Evolutionary conservation across 2,329 filamentous ascomycete genomes (phyloP).

Genomic region (Fusarium torreyae): DNA sequence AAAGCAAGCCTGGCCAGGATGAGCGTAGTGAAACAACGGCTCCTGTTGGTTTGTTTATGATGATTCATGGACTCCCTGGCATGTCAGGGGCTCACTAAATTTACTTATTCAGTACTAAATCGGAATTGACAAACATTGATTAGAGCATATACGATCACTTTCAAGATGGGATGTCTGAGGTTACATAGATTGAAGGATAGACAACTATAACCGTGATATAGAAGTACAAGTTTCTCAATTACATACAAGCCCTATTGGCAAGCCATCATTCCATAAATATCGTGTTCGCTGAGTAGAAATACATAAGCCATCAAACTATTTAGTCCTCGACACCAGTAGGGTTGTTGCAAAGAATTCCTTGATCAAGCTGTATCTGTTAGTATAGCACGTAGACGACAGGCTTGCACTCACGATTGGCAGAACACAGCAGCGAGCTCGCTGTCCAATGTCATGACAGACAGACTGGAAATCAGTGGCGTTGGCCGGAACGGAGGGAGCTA

Average conservation of each 20-base stretch:
- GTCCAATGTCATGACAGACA: slow-evolving; percentile 64
- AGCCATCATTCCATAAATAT: slow-evolving; percentile 1
- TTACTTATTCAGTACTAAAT: too few relatives aligned
- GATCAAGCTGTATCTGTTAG: slow-evolving; percentile 46
- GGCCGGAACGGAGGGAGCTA: slow-evolving; percentile 53
- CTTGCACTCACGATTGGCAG: slow-evolving; percentile 60
- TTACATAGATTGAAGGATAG: neutral
- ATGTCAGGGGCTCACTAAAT: too few relatives aligned
- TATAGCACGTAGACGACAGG: fast-evolving
- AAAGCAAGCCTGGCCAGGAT: too few relatives aligned
- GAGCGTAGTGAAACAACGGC: too few relatives aligned
- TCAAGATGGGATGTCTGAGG: too few relatives aligned
- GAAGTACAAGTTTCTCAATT: neutral
- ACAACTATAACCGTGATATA: neutral
- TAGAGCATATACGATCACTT: too few relatives aligned
- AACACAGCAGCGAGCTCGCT: slow-evolving; percentile 71
- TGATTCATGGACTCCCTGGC: too few relatives aligned
- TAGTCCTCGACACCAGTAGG: slow-evolving; percentile 52
- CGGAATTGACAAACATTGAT: too few relatives aligned
- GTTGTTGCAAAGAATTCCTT: slow-evolving; percentile 56
- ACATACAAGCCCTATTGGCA: neutral
- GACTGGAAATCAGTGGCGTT: slow-evolving; percentile 60
- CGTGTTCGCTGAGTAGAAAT: slow-evolving; percentile 2
- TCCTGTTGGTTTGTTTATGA: too few relatives aligned
- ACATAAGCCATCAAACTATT: neutral